Evolutionary conservation across 1,139 yeast species (phyloP), one percentile per base, ranked within the genome.

Genomic region (Scheffersomyces illinoinensis): DNA sequence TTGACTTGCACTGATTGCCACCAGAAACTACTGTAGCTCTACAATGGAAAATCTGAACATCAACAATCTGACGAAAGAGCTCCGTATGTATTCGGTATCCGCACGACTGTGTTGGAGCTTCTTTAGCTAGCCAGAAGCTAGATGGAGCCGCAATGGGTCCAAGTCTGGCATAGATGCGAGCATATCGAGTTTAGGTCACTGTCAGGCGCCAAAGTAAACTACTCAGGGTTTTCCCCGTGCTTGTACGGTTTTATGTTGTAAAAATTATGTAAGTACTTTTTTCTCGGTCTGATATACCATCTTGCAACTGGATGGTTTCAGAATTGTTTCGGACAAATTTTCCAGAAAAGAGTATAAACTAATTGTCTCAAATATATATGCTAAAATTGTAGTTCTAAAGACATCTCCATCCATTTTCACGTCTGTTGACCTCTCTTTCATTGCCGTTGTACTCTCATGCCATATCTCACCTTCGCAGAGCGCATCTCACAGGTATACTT

Each of bases 401-500:
- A 10, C 43, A 4, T 10, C 43, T 33, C 2, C 17, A 4, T 33
- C 12, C 17, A 33, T 14, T 33, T 33, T 33, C 6, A 24, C 33
- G 33, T 24, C 17, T 33, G 14, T 33, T 14, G 7, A 33, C 17
- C 14, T 33, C 17, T 17, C 17, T 14, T 33, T 33, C 43, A 14
- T 33, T 12, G 5, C 8, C 33, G 5, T 33, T 14, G 17, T 12
- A 33, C 43, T 33, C 33, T 33, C 43, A 33, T 33, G 43, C 63
- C 73, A 53, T 76, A 71, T 58, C 69, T 78, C 54, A 69, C 69
- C 54, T 64, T 74, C 20, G 57, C 71, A 20, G 92, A 88, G 62
- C 68, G 81, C 53, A 64, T 87, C 8, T 77, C 88, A 2, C 93
- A 89, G 65, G 69, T 83, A 5, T 86, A 89, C 83, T 66, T 88